These are phyloP conservation scores for Euphrasia confusa DNA, from an alignment of 257 asterid species.

Conservation along the genomic window DNA sequence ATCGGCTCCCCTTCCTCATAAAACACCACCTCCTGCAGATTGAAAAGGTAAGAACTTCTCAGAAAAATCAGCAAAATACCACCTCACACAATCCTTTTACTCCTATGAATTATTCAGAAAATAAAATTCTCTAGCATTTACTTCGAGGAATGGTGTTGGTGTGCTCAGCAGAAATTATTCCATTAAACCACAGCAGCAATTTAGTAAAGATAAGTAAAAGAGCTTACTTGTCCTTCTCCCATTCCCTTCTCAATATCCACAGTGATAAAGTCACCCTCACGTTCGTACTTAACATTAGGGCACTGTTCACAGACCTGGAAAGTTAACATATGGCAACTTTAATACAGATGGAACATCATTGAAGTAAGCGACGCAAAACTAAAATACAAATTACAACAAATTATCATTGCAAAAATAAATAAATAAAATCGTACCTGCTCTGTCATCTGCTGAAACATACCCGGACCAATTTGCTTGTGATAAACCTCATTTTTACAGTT, in stretches of 20 bases:
- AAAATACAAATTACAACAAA: slow-evolving; percentile 9
- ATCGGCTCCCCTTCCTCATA: slow-evolving; percentile 94
- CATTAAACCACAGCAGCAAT: neutral
- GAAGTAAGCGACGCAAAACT: neutral
- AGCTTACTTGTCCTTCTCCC: slow-evolving; percentile 76
- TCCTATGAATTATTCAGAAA: neutral
- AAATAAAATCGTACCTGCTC: slow-evolving; percentile 61
- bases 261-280: slow-evolving; percentile 69
- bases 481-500: slow-evolving; percentile 97
- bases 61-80: neutral
- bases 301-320: slow-evolving; percentile 93
- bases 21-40: slow-evolving; percentile 73
- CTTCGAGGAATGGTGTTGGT: neutral
- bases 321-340: slow-evolving; percentile 13
- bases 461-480: slow-evolving; percentile 98
- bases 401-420: slow-evolving; percentile 17
- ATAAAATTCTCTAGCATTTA: neutral
- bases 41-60: slow-evolving; percentile 9
- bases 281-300: slow-evolving; percentile 78
- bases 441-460: slow-evolving; percentile 99
- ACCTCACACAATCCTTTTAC: neutral
- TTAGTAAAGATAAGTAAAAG: neutral
- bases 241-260: slow-evolving; percentile 85
- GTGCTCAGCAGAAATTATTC: neutral
- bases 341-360: slow-evolving; percentile 4